phyloP scores from a whole-genome alignment of 108 stramenopile genomes.

The Schizochytrium sp. region DNA sequence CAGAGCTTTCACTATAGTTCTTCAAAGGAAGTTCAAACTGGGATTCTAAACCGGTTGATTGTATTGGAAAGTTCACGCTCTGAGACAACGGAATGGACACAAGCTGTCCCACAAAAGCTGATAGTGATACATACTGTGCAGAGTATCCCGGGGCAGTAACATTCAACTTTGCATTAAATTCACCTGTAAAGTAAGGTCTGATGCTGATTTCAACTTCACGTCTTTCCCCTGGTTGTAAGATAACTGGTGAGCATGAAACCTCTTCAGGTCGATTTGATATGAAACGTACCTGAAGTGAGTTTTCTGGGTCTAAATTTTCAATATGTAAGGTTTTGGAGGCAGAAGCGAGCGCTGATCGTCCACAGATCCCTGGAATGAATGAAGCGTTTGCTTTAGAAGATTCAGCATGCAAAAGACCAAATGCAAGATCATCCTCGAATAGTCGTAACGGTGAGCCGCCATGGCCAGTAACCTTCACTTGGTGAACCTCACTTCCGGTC shows the following conservation, averaged over 20 bases:
- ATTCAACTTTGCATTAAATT: neutral
- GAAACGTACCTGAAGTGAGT: neutral
- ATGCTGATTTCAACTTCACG: neutral
- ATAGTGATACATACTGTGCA: neutral
- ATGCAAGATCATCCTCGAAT: slow-evolving; percentile 4
- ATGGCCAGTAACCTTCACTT: neutral
- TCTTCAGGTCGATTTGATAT: neutral
- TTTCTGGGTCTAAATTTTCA: slow-evolving; percentile 1
- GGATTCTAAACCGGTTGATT: neutral
- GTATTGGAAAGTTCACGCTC: neutral
- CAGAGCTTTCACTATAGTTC: neutral
- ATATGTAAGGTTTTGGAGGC: neutral
- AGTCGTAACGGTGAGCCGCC: neutral
- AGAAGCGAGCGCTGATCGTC: neutral
- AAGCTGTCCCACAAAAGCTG: slow-evolving; percentile 24
- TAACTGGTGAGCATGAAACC: neutral
- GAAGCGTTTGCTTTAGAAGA: no score
- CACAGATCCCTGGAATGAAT: no score
- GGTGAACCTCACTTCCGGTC: neutral
- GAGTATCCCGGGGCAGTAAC: neutral
- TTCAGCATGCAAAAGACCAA: neutral
- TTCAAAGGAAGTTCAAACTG: slow-evolving; percentile 14
- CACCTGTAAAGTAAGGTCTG: neutral
- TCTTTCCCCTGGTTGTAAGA: neutral
- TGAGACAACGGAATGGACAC: neutral